A percentile compares a stretch with the other conserved stretches of the same genome.
Conservation (phyloP, 352 stramenopile genomes). For the Salisapilia sapeloensis region DNA sequence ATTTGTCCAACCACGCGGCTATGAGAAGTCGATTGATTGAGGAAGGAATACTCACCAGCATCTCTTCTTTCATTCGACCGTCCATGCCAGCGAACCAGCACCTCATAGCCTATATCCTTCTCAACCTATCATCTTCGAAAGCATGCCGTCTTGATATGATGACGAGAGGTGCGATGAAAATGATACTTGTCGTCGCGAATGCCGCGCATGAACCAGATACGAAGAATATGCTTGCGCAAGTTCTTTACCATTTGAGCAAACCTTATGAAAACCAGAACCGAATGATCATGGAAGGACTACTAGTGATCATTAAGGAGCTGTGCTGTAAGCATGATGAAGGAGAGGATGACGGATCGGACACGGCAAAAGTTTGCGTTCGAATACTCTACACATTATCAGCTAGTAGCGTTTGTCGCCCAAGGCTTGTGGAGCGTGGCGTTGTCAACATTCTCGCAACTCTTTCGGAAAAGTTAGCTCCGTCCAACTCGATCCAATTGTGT, state of each 20-base stretch:
- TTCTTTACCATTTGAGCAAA: slow-evolving; percentile 60
- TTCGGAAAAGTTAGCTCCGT: slow-evolving; percentile 11
- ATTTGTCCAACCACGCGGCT: slow-evolving; percentile 75
- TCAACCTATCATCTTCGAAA: slow-evolving; percentile 46
- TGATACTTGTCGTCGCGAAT: slow-evolving; percentile 24
- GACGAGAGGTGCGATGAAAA: slow-evolving; percentile 43
- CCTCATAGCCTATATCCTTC: slow-evolving; percentile 43
- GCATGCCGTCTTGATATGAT: slow-evolving; percentile 52
- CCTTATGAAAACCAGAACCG: slow-evolving; percentile 34
- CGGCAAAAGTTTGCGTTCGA: slow-evolving; percentile 18
- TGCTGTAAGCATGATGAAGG: slow-evolving; percentile 5
- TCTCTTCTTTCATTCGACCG: slow-evolving; percentile 39
- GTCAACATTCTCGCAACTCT: slow-evolving; percentile 33
- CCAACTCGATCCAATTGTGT: slow-evolving; percentile 54
- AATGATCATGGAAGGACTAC: slow-evolving; percentile 60
- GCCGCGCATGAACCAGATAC: slow-evolving; percentile 11
- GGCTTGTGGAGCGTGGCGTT: slow-evolving; percentile 51
- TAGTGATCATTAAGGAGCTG: slow-evolving; percentile 42
- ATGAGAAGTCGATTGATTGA: slow-evolving; percentile 73
- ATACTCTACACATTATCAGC: slow-evolving; percentile 61
- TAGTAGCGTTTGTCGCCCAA: slow-evolving; percentile 38
- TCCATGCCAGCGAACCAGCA: slow-evolving; percentile 26
- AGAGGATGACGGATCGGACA: slow-evolving; percentile 4
- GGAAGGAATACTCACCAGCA: slow-evolving; percentile 69
- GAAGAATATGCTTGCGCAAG: slow-evolving; percentile 32